A percentile compares a stretch with the other conserved stretches of the same genome.
These are phyloP conservation scores for Achaetomiella virescens DNA, from an alignment of 495 filamentous ascomycete genomes.

Conservation along the genomic window DNA sequence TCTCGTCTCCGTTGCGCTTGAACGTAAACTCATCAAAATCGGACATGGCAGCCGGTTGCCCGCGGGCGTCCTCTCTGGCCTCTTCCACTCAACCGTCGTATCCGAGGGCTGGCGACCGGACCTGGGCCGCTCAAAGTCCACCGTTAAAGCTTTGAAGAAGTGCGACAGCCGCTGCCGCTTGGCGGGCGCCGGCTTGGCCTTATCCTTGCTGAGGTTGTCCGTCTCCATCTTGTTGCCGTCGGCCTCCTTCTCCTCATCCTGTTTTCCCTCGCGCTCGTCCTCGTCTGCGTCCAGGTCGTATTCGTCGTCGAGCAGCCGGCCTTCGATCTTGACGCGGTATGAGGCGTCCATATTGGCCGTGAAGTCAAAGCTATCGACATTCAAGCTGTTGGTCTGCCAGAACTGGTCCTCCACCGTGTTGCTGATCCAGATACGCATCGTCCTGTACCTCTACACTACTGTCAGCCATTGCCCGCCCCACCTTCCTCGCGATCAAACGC, in stretches of 20 bases:
- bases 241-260: conserved; percentile 34
- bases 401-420: conserved; percentile 93
- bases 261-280: conserved; percentile 47
- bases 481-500: background rate
- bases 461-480: background rate
- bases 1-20: conserved; percentile 85
- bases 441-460: conserved; percentile 59
- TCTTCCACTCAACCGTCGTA: conserved; percentile 62
- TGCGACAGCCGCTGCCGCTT: conserved; percentile 68
- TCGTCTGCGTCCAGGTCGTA: conserved; percentile 53
- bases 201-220: conserved; percentile 53
- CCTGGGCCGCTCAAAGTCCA: conserved; percentile 70
- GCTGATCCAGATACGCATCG: conserved; percentile 87
- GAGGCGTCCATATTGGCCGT: conserved; percentile 59
- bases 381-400: conserved; percentile 70
- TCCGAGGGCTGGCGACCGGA: conserved; percentile 48
- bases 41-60: conserved; percentile 45
- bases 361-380: conserved; percentile 69
- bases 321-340: conserved; percentile 90
- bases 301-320: conserved; percentile 74
- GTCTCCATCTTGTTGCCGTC: conserved; percentile 58
- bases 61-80: conserved; percentile 53
- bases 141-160: conserved; percentile 86
- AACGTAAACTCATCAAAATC: conserved; percentile 92
- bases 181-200: conserved; percentile 33